A percentile compares a stretch with the other conserved stretches of the same genome.
These are phyloP conservation scores for Lonicera japonica DNA, from an alignment of 129 eudicot genomes.

Conservation along the genomic window DNA sequence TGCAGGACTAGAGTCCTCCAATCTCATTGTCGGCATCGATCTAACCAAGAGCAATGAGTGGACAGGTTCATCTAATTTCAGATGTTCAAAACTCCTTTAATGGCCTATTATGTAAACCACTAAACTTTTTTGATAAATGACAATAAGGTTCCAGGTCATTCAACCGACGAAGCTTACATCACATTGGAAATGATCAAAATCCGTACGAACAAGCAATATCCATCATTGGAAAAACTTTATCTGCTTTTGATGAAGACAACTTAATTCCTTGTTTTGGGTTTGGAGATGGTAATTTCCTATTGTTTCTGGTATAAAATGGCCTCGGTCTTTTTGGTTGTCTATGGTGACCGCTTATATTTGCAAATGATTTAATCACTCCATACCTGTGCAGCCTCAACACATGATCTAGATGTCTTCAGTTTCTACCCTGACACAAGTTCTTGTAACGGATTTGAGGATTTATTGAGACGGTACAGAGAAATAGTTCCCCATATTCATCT, in stretches of 20 bases:
- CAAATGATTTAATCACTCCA: not conserved
- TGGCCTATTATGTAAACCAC: too few relatives aligned
- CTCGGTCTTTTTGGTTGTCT: not conserved
- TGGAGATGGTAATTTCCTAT: slow-evolving; percentile 53
- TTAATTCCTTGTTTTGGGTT: slow-evolving; percentile 76
- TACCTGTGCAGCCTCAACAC: slow-evolving; percentile 51
- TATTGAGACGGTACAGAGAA: slow-evolving; percentile 56
- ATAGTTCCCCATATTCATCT: slow-evolving; percentile 60
- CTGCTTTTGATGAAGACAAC: slow-evolving; percentile 75
- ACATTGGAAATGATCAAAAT: slow-evolving; percentile 38
- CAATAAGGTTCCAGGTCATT: slow-evolving; percentile 48
- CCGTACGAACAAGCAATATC: slow-evolving; percentile 83
- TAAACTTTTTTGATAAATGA: not conserved
- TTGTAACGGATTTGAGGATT: slow-evolving; percentile 72
- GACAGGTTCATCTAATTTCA: slow-evolving; percentile 41
- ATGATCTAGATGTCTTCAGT: slow-evolving; percentile 65
- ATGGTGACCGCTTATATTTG: too few relatives aligned
- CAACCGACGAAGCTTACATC: slow-evolving; percentile 52
- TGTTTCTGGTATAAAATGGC: not conserved
- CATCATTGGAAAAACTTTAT: slow-evolving; percentile 58
- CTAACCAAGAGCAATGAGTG: slow-evolving; percentile 84
- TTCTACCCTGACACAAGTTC: slow-evolving; percentile 37
- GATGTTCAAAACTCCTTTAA: not conserved
- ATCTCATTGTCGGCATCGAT: slow-evolving; percentile 73
- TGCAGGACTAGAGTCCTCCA: slow-evolving; percentile 78